Conservation (phyloP, 148 eudicot genomes). For the Amaranthus palmeri region DNA sequence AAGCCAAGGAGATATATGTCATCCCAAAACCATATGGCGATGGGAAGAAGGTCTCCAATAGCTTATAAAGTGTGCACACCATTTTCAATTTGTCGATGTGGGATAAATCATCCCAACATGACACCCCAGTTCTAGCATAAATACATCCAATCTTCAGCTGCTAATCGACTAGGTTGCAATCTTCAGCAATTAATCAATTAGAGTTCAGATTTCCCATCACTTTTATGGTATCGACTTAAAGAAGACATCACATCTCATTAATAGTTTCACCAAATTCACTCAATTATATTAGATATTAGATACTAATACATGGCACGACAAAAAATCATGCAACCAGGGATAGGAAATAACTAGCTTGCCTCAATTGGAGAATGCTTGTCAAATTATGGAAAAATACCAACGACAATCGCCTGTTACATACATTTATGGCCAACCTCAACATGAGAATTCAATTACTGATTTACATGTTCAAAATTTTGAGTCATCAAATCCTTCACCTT, state of each 20-base stretch:
- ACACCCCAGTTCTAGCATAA: too few relatives aligned
- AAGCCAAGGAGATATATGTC: too few relatives aligned
- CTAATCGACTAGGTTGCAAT: not conserved
- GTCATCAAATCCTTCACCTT: not conserved
- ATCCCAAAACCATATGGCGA: too few relatives aligned
- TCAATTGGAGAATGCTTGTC: not conserved
- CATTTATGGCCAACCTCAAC: too few relatives aligned
- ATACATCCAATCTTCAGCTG: not conserved
- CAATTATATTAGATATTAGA: not conserved
- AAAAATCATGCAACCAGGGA: constrained; percentile 3
- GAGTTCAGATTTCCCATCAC: not conserved
- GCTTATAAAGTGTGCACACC: too few relatives aligned
- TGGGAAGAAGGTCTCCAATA: too few relatives aligned
- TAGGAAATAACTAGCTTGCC: not conserved
- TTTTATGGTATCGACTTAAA: too few relatives aligned
- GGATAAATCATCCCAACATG: too few relatives aligned
- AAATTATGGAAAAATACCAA: not conserved
- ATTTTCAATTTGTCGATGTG: too few relatives aligned
- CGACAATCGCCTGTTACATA: not conserved
- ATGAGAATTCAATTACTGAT: too few relatives aligned
- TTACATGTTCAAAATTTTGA: too few relatives aligned
- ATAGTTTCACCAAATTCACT: constrained; percentile 1
- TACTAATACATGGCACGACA: not conserved
- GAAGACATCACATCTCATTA: not conserved
- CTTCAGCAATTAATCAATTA: not conserved